These are phyloP conservation scores for Populus ilicifolia DNA, from an alignment of 345 rosid genomes.

Conservation along the genomic window DNA sequence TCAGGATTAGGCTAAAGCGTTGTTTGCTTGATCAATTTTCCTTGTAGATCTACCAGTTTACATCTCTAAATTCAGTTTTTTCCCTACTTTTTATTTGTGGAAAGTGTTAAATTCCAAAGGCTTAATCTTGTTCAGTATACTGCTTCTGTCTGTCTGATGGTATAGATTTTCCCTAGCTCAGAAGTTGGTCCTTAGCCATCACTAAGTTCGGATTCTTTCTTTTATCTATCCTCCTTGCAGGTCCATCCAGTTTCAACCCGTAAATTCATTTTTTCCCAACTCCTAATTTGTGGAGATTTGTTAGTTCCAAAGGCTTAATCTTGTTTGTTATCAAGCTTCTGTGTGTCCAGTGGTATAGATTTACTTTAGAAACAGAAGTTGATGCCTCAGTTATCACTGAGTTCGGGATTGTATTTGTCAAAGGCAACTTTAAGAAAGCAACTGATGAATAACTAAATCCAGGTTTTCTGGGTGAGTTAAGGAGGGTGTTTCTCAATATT, in stretches of 20 bases:
- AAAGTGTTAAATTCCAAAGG: background rate
- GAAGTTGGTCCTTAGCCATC: background rate
- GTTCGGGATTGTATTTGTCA: background rate
- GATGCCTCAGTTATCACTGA: background rate
- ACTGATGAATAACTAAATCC: background rate
- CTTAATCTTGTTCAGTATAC: background rate
- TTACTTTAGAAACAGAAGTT: background rate
- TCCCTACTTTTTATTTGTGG: background rate
- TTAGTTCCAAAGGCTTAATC: background rate
- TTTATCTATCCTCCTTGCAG: background rate
- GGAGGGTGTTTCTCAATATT: background rate
- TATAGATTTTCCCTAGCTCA: too few species aligned
- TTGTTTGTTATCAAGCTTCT: background rate
- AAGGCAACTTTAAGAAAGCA: background rate
- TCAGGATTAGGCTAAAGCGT: background rate
- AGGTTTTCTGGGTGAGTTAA: background rate
- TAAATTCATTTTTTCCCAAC: background rate
- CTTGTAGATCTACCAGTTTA: background rate
- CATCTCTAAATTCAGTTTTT: background rate
- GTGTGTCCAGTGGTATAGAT: background rate
- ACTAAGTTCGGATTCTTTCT: too few species aligned
- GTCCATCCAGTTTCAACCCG: background rate
- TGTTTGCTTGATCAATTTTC: background rate
- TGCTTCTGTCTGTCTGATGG: background rate
- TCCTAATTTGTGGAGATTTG: background rate